phyloP scores from a whole-genome alignment of 345 rosid species.

The Sisymbrium irio region DNA sequence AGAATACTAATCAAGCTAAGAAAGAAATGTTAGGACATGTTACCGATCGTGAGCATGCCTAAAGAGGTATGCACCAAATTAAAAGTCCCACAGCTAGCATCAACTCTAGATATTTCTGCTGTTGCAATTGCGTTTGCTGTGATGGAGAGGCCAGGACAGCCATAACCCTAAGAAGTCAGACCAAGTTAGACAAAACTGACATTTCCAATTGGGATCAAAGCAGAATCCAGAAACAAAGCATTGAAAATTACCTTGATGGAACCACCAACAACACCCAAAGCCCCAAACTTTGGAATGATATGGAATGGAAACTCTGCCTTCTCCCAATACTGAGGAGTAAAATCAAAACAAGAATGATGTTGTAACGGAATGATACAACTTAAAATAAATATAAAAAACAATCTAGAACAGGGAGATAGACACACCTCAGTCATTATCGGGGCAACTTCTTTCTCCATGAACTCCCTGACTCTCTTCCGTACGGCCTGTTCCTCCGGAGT shows the following conservation, averaged over 20 bases:
- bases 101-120: slow-evolving; percentile 93
- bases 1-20: not conserved
- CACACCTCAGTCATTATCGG: slow-evolving; percentile 78
- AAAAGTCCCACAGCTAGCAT: slow-evolving; percentile 93
- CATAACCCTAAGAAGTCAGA: slow-evolving; percentile 65
- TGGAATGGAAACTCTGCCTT: slow-evolving; percentile 95
- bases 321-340: slow-evolving; percentile 78
- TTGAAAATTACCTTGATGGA: slow-evolving; percentile 72
- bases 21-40: slow-evolving; percentile 17
- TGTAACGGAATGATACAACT: not conserved
- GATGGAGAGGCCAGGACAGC: slow-evolving; percentile 85
- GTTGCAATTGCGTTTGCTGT: slow-evolving; percentile 62
- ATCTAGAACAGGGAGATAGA: slow-evolving; percentile 11
- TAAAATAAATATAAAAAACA: not conserved
- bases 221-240: not conserved
- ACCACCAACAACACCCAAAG: slow-evolving; percentile 68
- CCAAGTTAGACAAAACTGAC: not conserved
- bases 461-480: slow-evolving; percentile 64
- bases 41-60: slow-evolving; percentile 97
- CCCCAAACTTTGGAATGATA: slow-evolving; percentile 69
- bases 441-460: slow-evolving; percentile 93
- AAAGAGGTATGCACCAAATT: slow-evolving; percentile 82
- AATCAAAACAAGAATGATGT: not conserved
- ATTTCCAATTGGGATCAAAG: not conserved
- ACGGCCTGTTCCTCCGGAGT: slow-evolving; percentile 70